A percentile compares a stretch with the other conserved stretches of the same genome.
phyloP scores from a whole-genome alignment of 1,284 basidiomycete species.

The Salmacisia buchloeana region DNA sequence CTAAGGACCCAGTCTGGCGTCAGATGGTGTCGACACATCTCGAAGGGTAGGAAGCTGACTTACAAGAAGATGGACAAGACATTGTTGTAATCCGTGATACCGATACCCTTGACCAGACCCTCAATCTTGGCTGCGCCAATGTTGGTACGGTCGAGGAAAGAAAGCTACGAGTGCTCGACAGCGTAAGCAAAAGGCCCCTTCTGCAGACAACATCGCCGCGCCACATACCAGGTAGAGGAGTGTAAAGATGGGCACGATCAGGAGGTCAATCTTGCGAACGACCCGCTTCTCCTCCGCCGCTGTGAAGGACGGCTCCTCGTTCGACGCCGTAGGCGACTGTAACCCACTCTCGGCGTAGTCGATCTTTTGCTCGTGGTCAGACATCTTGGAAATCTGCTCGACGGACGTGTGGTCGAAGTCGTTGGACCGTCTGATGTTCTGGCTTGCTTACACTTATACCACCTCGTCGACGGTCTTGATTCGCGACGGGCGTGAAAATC shows the following conservation, averaged over 20 bases:
- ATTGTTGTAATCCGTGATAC: slow-evolving; percentile 27
- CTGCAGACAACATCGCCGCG: background rate
- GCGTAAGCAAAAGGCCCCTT: too few relatives aligned
- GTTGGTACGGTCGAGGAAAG: slow-evolving; percentile 33
- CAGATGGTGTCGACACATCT: too few relatives aligned
- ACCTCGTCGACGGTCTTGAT: too few relatives aligned
- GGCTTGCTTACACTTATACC: too few relatives aligned
- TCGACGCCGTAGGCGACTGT: background rate
- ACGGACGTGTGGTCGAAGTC: too few relatives aligned
- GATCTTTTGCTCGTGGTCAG: too few relatives aligned
- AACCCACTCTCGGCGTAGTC: background rate
- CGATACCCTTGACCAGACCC: slow-evolving; percentile 27
- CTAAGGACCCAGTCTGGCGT: too few relatives aligned
- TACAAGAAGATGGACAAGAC: slow-evolving; percentile 29
- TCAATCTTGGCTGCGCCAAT: slow-evolving; percentile 37
- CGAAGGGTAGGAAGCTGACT: slow-evolving; percentile 8
- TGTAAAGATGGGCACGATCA: slow-evolving; percentile 34
- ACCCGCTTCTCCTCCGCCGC: slow-evolving; percentile 27
- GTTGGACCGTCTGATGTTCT: too few relatives aligned
- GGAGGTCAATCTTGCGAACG: slow-evolving; percentile 34
- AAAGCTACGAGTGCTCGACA: slow-evolving; percentile 20
- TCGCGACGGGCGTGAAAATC: too few relatives aligned
- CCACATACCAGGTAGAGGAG: slow-evolving; percentile 13
- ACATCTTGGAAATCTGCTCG: too few relatives aligned
- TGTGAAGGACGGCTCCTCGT: slow-evolving; percentile 17